Evolutionary conservation across 306 rosid species (phyloP).

Genomic region (Astragalus glycyphyllos): DNA sequence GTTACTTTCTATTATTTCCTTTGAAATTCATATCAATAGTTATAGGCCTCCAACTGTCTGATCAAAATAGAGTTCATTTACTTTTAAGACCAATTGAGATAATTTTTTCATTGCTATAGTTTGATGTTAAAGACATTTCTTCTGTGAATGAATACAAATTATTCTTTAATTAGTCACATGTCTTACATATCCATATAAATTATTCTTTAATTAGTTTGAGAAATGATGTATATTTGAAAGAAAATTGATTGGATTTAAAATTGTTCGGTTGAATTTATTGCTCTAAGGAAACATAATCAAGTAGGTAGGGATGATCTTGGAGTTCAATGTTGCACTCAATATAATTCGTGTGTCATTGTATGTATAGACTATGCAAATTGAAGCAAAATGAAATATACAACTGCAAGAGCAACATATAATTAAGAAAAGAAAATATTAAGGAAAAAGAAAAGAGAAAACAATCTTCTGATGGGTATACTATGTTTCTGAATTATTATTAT

Average conservation of each 20-base stretch:
- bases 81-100: background rate
- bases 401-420: slow-evolving; percentile 29
- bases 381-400: slow-evolving; percentile 49
- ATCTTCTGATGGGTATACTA: slow-evolving; percentile 38
- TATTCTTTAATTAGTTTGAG: no score
- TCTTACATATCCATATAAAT: no score
- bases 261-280: slow-evolving; percentile 7
- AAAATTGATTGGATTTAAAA: background rate
- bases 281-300: slow-evolving; percentile 4
- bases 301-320: slow-evolving; percentile 17
- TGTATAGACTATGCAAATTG: slow-evolving; percentile 42
- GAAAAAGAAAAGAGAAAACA: background rate
- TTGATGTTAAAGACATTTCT: no score
- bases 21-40: slow-evolving; percentile 7
- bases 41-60: background rate
- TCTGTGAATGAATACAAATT: no score
- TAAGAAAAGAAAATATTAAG: background rate
- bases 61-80: background rate
- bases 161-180: no score
- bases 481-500: slow-evolving; percentile 57
- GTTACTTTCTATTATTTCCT: background rate
- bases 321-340: slow-evolving; percentile 31
- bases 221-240: background rate
- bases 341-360: slow-evolving; percentile 40
- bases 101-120: no score